Evolutionary conservation across 1,284 basidiomycete species (phyloP), one percentile per base, ranked within the genome.

Genomic region (Ganoderma boninense): DNA sequence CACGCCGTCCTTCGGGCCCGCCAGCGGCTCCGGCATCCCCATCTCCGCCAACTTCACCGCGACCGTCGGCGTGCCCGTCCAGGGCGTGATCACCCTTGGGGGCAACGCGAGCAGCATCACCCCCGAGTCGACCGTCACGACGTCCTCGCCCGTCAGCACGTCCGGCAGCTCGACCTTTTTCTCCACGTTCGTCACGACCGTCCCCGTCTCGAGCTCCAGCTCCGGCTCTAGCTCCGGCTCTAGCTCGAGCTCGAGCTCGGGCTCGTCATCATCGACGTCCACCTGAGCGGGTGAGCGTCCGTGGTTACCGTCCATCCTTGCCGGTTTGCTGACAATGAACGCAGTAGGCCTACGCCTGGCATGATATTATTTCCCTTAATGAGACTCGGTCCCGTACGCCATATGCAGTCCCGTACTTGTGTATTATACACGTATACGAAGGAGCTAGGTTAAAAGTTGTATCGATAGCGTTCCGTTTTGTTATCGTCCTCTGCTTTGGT

Each of bases 41-140:
- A 16, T 57, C 54, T 18, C 54, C 54, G 54, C 54, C 5, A 57
- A 57, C 54, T 32, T 57, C 54, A 57, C 54, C 54, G 32, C 29
- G 29, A 35, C 32, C 29, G 26, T 57, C 29, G 29, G 32, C 29
- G 29, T 57, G 29, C 54, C 54, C 29, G 32, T 57, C 54, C 54
- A 32, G 54, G 54, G 54, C 54, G 54, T 57, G 54, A 20, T 57
- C 54, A 57, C 54, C 16, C 18, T 57, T 16, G 49, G 49, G 2
- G 54, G 54, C 13, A 57, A 57, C 54, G 54, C 54, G 54, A 57
- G 29, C 32, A 57, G 29, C 54, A 20, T 57, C 16, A 35, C 54
- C 16, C 29, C 29, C 32, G 16, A 20, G 54, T 20, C 32, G 54
- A 57, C 54, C 11, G 5, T 57, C 54, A 20, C 54, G 54, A 7